Conservation (phyloP, 441 rosid species). For the Metrosideros polymorpha region DNA sequence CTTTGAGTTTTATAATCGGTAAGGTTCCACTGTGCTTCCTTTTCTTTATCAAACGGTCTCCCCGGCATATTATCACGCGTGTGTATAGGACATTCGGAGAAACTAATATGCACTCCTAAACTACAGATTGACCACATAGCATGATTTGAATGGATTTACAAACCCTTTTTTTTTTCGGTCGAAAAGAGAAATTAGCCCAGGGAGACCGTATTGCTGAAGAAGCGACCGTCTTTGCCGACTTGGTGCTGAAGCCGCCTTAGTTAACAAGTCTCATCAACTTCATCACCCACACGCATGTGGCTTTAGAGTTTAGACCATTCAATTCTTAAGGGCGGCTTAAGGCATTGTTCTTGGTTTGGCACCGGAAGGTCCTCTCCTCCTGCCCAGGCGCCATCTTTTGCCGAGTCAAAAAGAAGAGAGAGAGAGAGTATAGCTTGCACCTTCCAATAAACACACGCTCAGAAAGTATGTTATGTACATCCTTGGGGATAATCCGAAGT, state of each 20-base stretch:
- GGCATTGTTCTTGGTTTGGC: neutral
- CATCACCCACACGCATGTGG: slow-evolving; percentile 1
- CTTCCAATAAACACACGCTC: neutral
- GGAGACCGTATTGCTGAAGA: neutral
- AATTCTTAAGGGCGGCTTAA: slow-evolving; percentile 15
- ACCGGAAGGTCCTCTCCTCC: slow-evolving; percentile 1
- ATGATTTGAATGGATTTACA: neutral
- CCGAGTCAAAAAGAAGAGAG: slow-evolving; percentile 5
- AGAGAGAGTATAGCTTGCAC: neutral
- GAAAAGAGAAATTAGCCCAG: neutral
- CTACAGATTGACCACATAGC: neutral
- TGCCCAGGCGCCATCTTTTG: neutral
- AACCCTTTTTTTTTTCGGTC: no score
- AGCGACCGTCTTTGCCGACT: neutral
- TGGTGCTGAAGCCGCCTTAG: neutral
- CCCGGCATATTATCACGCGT: neutral
- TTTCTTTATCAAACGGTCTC: neutral
- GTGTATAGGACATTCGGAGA: neutral
- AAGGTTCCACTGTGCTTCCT: neutral
- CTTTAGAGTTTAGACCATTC: neutral
- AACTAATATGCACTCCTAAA: neutral
- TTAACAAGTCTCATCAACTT: no score
- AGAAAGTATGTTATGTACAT: neutral
- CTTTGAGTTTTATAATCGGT: neutral
- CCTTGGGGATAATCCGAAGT: neutral